phyloP scores from a whole-genome alignment of 2,329 filamentous ascomycete species.

The Fusarium cicatricum region DNA sequence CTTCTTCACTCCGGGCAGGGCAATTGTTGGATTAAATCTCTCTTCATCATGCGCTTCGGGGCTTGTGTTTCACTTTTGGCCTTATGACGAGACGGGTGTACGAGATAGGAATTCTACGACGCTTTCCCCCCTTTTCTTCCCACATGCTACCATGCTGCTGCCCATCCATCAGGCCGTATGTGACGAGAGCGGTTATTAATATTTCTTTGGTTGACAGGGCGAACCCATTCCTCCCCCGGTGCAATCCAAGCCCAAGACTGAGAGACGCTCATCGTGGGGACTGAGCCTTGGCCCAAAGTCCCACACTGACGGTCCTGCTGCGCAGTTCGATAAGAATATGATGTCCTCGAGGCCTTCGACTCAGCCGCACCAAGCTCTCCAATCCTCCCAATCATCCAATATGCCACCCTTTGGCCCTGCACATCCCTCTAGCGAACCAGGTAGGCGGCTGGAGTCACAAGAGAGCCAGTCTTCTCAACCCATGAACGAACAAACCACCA shows the following conservation, averaged over 20 bases:
- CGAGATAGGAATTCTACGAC: constrained; percentile 55
- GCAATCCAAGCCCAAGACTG: constrained; percentile 49
- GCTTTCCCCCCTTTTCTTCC: constrained; percentile 42
- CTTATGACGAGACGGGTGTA: constrained; percentile 48
- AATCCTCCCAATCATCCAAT: constrained; percentile 36
- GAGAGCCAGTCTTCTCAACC: constrained; percentile 22
- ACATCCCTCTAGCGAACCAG: constrained; percentile 31
- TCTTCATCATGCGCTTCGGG: constrained; percentile 43
- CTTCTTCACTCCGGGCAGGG: constrained; percentile 36
- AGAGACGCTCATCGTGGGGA: constrained; percentile 57
- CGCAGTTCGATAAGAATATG: constrained; percentile 35
- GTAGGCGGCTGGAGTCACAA: constrained; percentile 34
- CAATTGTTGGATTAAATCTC: constrained; percentile 43
- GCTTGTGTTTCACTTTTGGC: constrained; percentile 44
- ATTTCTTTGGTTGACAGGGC: constrained; percentile 47
- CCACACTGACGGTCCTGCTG: constrained; percentile 34
- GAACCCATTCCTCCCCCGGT: constrained; percentile 46
- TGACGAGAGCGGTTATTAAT: constrained; percentile 49
- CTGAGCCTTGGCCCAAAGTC: constrained; percentile 49
- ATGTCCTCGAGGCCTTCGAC: constrained; percentile 27
- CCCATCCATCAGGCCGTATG: constrained; percentile 40
- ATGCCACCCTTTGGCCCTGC: constrained; percentile 30
- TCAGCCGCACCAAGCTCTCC: constrained; percentile 32
- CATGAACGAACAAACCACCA: constrained; percentile 12
- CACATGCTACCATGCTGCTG: constrained; percentile 40